A percentile compares a stretch with the other conserved stretches of the same genome.
Conservation (phyloP, 345 rosid species). For the Mercurialis annua region DNA sequence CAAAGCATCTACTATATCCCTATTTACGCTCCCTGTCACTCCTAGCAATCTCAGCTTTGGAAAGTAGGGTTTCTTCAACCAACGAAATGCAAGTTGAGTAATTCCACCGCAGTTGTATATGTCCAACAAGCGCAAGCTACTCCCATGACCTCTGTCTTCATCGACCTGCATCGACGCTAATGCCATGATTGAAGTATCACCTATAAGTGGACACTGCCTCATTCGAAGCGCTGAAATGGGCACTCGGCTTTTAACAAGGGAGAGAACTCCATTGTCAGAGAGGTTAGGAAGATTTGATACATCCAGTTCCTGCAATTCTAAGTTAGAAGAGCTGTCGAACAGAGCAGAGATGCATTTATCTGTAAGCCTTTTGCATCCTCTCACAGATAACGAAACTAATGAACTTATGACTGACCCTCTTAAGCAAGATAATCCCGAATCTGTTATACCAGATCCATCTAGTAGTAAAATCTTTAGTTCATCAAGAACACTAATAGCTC, state of each 20-base stretch:
- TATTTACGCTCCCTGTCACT: constrained; percentile 66
- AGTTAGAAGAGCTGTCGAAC: constrained; percentile 63
- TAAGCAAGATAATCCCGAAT: constrained; percentile 55
- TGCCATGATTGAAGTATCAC: constrained; percentile 82
- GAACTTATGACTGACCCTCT: constrained; percentile 50
- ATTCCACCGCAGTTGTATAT: constrained; percentile 75
- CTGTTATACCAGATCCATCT: constrained; percentile 69
- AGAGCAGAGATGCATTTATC: constrained; percentile 62
- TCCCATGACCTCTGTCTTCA: constrained; percentile 64
- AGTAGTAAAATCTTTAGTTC: constrained; percentile 54
- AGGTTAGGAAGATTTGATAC: constrained; percentile 72
- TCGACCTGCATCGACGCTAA: constrained; percentile 74
- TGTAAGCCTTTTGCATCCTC: constrained; percentile 86
- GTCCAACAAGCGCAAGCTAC: constrained; percentile 59
- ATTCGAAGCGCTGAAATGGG: constrained; percentile 67
- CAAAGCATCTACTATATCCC: constrained; percentile 78
- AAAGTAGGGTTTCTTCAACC: constrained; percentile 87
- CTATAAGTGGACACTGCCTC: constrained; percentile 81
- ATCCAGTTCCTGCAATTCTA: constrained; percentile 68
- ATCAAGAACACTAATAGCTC: constrained; percentile 53
- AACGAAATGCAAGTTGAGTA: constrained; percentile 66
- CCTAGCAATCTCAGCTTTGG: constrained; percentile 90
- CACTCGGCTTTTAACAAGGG: constrained; percentile 57
- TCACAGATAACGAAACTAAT: constrained; percentile 60
- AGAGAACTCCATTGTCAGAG: constrained; percentile 63